Evolutionary conservation across 768 basidiomycete species (phyloP), one percentile per base, ranked within the genome.

Genomic region (Leucocoprinus birnbaumii): DNA sequence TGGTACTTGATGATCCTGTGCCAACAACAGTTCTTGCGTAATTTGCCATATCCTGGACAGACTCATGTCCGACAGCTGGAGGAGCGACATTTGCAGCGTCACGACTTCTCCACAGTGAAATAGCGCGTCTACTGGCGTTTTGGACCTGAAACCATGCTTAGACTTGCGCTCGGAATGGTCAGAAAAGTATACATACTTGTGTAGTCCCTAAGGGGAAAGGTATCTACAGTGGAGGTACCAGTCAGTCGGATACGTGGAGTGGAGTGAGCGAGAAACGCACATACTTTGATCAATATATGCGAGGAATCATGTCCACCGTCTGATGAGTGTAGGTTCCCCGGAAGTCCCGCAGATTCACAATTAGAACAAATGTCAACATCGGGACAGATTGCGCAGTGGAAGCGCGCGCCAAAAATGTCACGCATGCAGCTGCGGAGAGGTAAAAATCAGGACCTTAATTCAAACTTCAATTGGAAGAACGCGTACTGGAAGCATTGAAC

Each of bases 261-360:
- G n/a, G 7, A 18, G 21, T 6, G 7, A 31, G 31, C 31, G 31
- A 43, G 5, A 54, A 44, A 1, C 37, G 22, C 24, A 31, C 55
- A 44, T 57, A 91, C 94, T 84, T 98, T 98, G 70, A 98, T 91
- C 80, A 96, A 82, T 60, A 96, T 94, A 64, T 98, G 94, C 1
- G 89, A 87, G 14, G 89, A 91, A 51, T 80, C 78, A 60, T 93
- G 91, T 0, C 89, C 91, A 3, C 84, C 87, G 38, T 91, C 87
- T 0, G 80, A 75, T 0, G 87, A 84, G 57, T 91, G 86, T 9
- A 92, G 70, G 56, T 90, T 91, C 5, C 90, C 91, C 2, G 91
- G 91, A 31, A 94, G 75, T 25, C 91, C 91, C 24, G 87, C 90
- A 10, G 88, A 86, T 66, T 94, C 91, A 65, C 91, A 94, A 60